Evolutionary conservation across 2,329 filamentous ascomycete genomes (phyloP), one percentile per base, ranked within the genome.

Genomic region (Parastagonospora avenae): DNA sequence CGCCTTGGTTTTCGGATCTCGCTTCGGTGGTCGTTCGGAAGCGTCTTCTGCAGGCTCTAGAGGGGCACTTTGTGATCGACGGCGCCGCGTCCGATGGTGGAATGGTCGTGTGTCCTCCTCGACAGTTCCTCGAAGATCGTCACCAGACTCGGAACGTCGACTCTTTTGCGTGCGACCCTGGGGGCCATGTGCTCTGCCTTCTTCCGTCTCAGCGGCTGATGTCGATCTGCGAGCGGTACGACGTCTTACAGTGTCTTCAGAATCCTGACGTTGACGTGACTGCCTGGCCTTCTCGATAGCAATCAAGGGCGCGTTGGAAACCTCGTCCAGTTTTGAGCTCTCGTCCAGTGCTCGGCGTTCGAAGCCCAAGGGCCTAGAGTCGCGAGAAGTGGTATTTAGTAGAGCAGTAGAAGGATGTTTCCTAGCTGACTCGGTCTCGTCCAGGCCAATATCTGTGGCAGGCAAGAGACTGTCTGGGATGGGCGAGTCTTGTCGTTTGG

Each of bases 81-180:
- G 53, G 9, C 51, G 50, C 32, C 45, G 32, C 7, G 42, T 35
- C 50, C 37, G 49, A 37, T 42, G 49, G n/a, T 37, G 40, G 11
- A 15, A 15, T 9, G 31, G 14, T 27, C 35, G 24, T 42, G 28
- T 35, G 46, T 54, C 42, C 32, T 47, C 43, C 16, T 54, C 45
- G 49, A 60, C 28, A 57, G 49, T 15, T 40, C 41, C 55, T 68
- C 62, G 63, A 65, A 68, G 42, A 60, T 50, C 24, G 46, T 48
- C 43, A 66, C 55, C 29, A 66, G 53, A 38, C 28, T 52, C 44
- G 37, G 57, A 4, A 63, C 55, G 44, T 56, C 36, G 42, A 11
- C 15, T 16, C 41, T 62, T 49, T 2, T 24, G 29, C 28, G 35
- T 15, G 27, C 28, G 29, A 19, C 45, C 36, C 15, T 28, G 27